phyloP scores from a whole-genome alignment of 2,329 filamentous ascomycete genomes.

The Arthrocladium fulminans region DNA sequence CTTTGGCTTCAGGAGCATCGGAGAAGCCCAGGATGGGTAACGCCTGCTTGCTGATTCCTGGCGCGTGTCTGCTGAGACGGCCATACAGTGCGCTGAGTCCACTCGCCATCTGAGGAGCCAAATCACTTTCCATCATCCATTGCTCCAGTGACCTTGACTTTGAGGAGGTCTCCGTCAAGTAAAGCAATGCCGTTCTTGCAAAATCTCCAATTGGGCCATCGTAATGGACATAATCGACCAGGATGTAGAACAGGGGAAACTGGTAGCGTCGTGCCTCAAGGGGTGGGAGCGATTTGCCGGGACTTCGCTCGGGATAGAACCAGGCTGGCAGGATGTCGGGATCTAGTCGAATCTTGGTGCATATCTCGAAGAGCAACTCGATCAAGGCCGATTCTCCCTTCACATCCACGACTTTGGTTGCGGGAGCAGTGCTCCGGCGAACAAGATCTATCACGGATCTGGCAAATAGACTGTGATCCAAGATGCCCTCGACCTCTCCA shows the following conservation, averaged over 20 bases:
- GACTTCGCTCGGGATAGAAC: conserved; percentile 60
- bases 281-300: conserved; percentile 41
- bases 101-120: conserved; percentile 94
- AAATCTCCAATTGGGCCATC: conserved; percentile 94
- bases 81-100: conserved; percentile 73
- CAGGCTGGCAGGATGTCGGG: conserved; percentile 80
- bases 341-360: conserved; percentile 87
- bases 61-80: conserved; percentile 62
- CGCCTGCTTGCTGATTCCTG: conserved; percentile 60
- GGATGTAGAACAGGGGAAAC: conserved; percentile 88
- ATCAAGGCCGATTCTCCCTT: conserved; percentile 84
- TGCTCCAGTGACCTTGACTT: conserved; percentile 74
- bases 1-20: conserved; percentile 68
- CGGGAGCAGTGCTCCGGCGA: conserved; percentile 56
- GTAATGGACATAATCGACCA: conserved; percentile 94
- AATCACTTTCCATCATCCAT: conserved; percentile 94
- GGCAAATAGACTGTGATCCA: conserved; percentile 78
- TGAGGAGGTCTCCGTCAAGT: conserved; percentile 89
- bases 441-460: conserved; percentile 79
- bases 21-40: conserved; percentile 81
- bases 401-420: conserved; percentile 54
- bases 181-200: conserved; percentile 83
- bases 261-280: conserved; percentile 82
- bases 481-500: conserved; percentile 90
- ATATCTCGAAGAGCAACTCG: conserved; percentile 89